phyloP scores from a whole-genome alignment of 176 grass and related monocot genomes.

The Raddia distichophylla region DNA sequence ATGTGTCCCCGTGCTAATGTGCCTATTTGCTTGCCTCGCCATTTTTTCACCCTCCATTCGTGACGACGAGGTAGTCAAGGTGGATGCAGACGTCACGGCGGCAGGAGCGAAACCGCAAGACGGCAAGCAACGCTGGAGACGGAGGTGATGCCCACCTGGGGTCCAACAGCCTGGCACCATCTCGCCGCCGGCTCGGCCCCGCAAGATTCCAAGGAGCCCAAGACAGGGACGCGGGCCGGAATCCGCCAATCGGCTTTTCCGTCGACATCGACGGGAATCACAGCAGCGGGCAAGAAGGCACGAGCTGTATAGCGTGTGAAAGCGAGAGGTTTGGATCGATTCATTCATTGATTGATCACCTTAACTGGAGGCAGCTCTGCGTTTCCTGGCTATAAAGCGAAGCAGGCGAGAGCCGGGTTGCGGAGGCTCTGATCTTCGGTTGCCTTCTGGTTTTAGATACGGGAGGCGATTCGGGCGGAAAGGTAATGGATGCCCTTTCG shows the following conservation, averaged over 20 bases:
- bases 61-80: background rate
- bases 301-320: slow-evolving; percentile 31
- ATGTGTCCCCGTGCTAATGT: no score
- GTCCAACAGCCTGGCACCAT: slow-evolving; percentile 30
- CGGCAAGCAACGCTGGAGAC: background rate
- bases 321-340: slow-evolving; percentile 29
- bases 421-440: slow-evolving; percentile 3
- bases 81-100: background rate
- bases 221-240: slow-evolving; percentile 6
- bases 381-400: slow-evolving; percentile 43
- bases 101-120: background rate
- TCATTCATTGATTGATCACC: background rate
- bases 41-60: background rate
- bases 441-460: slow-evolving; percentile 29
- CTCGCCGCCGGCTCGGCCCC: slow-evolving; percentile 3
- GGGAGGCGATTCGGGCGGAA: background rate
- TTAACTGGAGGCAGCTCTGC: slow-evolving; percentile 39
- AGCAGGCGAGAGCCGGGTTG: background rate
- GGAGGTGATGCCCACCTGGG: background rate
- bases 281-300: background rate
- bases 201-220: slow-evolving; percentile 30
- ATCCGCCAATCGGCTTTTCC: slow-evolving; percentile 1
- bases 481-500: slow-evolving; percentile 22
- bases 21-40: background rate
- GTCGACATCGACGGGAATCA: slow-evolving; percentile 29